Evolutionary conservation across 768 basidiomycete species (phyloP).

Genomic region (Leccinum variicolor): DNA sequence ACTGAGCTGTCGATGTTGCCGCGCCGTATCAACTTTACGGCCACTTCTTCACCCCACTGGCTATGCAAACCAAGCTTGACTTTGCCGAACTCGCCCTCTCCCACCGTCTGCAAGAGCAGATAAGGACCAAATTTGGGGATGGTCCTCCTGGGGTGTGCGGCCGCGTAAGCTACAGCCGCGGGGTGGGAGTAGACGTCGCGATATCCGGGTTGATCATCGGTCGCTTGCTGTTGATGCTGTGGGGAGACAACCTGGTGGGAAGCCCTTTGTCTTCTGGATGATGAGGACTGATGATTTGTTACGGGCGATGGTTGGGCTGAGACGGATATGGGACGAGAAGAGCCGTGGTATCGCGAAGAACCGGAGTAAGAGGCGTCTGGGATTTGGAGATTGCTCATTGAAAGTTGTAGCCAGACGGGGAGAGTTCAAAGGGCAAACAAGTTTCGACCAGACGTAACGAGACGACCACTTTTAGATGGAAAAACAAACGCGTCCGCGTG

Average conservation of each 20-base stretch:
- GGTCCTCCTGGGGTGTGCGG: constrained; percentile 78
- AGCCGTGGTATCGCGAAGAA: constrained; percentile 41
- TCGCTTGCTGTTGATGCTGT: constrained; percentile 36
- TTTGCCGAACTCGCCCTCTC: constrained; percentile 98
- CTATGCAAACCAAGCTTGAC: constrained; percentile 96
- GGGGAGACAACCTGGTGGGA: constrained; percentile 68
- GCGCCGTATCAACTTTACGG: constrained; percentile 92
- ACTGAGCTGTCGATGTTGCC: constrained; percentile 86
- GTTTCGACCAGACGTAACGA: background rate
- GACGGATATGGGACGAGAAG: constrained; percentile 57
- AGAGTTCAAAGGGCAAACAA: background rate
- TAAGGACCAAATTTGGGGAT: constrained; percentile 97
- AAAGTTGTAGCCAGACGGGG: constrained; percentile 1
- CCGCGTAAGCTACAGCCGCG: constrained; percentile 77
- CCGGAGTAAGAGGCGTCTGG: constrained; percentile 42
- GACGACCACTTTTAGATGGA: constrained; percentile 17
- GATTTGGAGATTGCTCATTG: constrained; percentile 40
- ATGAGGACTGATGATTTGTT: constrained; percentile 36
- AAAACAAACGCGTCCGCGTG: constrained; percentile 23
- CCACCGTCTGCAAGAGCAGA: constrained; percentile 90
- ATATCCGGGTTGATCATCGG: constrained; percentile 46
- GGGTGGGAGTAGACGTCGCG: constrained; percentile 83
- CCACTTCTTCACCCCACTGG: constrained; percentile 97
- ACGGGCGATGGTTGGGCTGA: constrained; percentile 50
- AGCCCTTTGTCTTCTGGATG: constrained; percentile 61